Base-by-base conservation (phyloP, 177 flowering plant genomes). In the Vitis hybrid region DNA sequence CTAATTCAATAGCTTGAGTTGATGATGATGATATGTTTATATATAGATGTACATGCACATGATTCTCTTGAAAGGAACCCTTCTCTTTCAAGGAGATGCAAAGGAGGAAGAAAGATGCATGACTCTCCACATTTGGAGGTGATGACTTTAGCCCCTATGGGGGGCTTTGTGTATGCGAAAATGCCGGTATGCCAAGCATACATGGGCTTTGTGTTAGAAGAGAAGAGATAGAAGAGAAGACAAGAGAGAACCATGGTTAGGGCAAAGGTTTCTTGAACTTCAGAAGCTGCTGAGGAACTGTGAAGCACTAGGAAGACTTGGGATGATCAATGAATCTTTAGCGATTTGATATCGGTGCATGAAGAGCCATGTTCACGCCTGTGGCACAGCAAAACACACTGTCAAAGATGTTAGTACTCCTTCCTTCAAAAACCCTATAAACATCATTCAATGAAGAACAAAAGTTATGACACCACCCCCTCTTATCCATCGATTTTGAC, bases 311-410 rank as follows among this genome's bases (percentile, higher is more conserved):
- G 72, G 54, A 52, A 54, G 6, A 19, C 34, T 58, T 23, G 45
- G 60, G 65, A 52, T 19, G 64, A 64, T 6, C 23, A 10, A 62
- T 57, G 72, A 69, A 23, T 70, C 80, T 77, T 87, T 84, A 91
- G 72, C 84, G 89, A 79, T 86, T 90, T 65, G 95, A 86, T 62
- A 89, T 77, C 67, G 93, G 87, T 54, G 90, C 86, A 34, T 82
- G 84, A 60, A 86, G 86, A 69, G 88, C 85, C 93, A 86, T 81
- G 75, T 79, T 90, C 83, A 94, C 82, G 91, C 98, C 98, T 94
- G 97, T 72, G 89, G 90, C 83, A 89, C 83, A 88, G 91, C 85
- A 83, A 92, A 86, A 75, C 88, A 88, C 83, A 93, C 97, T 91
- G 93, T 91, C 87, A 90, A 79, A 88, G 81, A 88, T 84, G 74